phyloP scores from a whole-genome alignment of 2,329 filamentous ascomycete species.

The Tolypocladium paradoxum region DNA sequence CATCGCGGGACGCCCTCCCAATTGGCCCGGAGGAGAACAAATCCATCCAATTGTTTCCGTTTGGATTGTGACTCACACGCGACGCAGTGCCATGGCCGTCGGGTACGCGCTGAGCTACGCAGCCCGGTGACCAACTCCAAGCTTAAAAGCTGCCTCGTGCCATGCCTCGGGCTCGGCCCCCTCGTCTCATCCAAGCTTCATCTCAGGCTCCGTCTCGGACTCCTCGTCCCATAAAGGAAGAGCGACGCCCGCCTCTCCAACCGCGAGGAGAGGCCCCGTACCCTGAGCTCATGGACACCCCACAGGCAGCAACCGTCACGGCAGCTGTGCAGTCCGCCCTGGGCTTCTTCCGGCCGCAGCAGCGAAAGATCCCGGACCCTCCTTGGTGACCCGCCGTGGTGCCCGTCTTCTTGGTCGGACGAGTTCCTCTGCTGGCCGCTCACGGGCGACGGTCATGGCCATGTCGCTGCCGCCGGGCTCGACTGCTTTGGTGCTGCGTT shows the following conservation, averaged over 20 bases:
- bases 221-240: neutral
- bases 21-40: no score
- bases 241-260: conserved; percentile 4
- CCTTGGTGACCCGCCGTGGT: conserved; percentile 8
- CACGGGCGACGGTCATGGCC: no score
- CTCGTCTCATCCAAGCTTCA: neutral
- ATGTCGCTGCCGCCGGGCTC: neutral
- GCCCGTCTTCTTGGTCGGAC: no score
- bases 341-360: conserved; percentile 9
- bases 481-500: neutral
- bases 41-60: no score
- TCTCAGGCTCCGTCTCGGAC: neutral
- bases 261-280: conserved; percentile 9
- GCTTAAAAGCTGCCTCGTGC: neutral
- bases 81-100: neutral
- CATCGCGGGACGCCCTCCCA: no score
- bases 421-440: neutral
- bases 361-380: conserved; percentile 5
- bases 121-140: no score
- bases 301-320: neutral
- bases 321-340: neutral
- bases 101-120: neutral
- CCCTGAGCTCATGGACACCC: conserved; percentile 11
- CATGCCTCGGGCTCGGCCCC: no score
- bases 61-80: no score